Evolutionary conservation across 2,329 filamentous ascomycete genomes (phyloP).

Genomic region (Chrysoporthe puriensis): DNA sequence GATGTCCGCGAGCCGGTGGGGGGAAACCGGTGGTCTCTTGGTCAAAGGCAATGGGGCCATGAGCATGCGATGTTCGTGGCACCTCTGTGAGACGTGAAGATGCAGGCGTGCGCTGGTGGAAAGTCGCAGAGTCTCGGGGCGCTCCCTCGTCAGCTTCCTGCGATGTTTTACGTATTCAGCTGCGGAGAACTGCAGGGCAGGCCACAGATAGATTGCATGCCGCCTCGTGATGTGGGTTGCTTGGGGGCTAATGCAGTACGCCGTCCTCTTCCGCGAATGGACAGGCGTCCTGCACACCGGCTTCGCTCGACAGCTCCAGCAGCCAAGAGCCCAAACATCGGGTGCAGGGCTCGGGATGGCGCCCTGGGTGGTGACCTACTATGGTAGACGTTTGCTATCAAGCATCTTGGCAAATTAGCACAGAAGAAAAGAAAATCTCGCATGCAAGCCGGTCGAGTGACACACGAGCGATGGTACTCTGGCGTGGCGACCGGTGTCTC

Average conservation of each 20-base stretch:
- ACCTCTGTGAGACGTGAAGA: too few species aligned
- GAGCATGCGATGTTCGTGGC: too few species aligned
- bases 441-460: background rate
- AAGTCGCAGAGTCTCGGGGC: background rate
- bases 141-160: background rate
- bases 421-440: background rate
- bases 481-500: background rate
- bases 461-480: constrained; percentile 1
- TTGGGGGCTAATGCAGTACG: constrained; percentile 8
- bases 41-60: too few species aligned
- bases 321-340: background rate
- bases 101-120: background rate
- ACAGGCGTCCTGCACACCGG: background rate
- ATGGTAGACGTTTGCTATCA: background rate
- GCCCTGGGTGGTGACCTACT: background rate
- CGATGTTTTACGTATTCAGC: background rate
- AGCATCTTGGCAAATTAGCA: background rate
- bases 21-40: background rate
- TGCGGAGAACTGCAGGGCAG: background rate
- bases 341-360: background rate
- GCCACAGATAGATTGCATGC: constrained; percentile 3
- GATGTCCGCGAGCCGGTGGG: background rate
- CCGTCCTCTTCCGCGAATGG: background rate
- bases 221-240: constrained; percentile 2
- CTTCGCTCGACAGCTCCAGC: background rate